Conservation (phyloP, 176 grass and related monocot genomes). For the Bolboschoenus planiculmis region DNA sequence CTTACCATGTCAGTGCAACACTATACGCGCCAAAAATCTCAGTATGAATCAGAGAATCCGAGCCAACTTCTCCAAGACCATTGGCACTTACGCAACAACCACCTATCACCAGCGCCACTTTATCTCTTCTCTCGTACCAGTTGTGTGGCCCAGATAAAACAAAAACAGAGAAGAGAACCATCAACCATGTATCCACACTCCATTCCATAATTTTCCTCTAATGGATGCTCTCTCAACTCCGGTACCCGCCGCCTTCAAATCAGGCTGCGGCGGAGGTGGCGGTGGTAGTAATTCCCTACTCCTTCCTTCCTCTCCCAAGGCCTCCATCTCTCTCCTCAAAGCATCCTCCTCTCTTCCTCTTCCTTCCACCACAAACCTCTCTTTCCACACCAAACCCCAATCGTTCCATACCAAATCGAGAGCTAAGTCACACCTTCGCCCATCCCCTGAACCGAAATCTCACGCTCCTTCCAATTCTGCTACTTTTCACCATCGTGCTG, state of each 20-base stretch:
- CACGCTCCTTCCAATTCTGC: background rate
- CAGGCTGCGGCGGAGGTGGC: background rate
- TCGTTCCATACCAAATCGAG: conserved; percentile 7
- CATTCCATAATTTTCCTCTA: background rate
- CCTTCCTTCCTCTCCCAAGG: background rate
- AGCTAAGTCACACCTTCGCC: background rate
- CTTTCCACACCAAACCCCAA: conserved; percentile 8
- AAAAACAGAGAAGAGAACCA: too few species aligned
- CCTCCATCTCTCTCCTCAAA: conserved; percentile 18
- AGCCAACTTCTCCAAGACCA: background rate
- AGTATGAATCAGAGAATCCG: background rate
- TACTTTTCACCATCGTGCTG: conserved; percentile 22
- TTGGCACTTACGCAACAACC: background rate
- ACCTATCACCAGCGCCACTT: background rate
- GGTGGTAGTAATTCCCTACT: background rate
- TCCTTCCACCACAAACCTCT: background rate
- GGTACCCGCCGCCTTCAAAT: background rate
- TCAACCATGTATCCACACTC: background rate
- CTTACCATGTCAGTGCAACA: background rate
- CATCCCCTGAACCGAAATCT: background rate
- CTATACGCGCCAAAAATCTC: background rate
- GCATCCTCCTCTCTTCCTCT: background rate
- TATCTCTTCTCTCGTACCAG: background rate
- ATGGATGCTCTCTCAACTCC: conserved; percentile 14
- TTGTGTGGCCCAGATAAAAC: background rate